Percentiles rank a stretch among this genome's conserved stretches.
Evolutionary conservation across 768 basidiomycete species (phyloP).

Genomic region (Leccinum rimulosum): DNA sequence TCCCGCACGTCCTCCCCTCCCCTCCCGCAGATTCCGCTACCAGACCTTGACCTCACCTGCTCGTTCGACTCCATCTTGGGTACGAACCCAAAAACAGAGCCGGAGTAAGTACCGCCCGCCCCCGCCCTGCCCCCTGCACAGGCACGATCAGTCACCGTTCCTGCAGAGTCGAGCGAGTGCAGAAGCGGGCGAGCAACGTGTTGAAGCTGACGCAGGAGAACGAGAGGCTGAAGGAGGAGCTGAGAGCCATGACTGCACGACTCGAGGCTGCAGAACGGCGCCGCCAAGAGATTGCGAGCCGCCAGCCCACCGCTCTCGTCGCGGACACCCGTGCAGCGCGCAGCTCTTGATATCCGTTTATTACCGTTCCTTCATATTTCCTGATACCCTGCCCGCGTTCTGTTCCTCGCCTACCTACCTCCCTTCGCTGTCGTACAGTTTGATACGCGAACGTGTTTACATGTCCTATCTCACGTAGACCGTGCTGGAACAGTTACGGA

Average conservation of each 20-base stretch:
- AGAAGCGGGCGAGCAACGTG: constrained; percentile 78
- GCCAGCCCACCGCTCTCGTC: constrained; percentile 28
- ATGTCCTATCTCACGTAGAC: constrained; percentile 5
- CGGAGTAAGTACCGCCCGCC: constrained; percentile 46
- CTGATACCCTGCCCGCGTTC: constrained; percentile 28
- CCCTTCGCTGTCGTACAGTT: constrained; percentile 1
- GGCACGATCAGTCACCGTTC: constrained; percentile 34
- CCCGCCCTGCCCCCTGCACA: constrained; percentile 17
- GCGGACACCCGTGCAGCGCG: constrained; percentile 15
- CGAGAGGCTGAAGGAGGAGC: constrained; percentile 71
- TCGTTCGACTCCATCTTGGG: constrained; percentile 44
- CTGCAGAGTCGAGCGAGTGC: constrained; percentile 36
- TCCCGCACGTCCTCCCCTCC: constrained; percentile 33
- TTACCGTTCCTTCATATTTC: constrained; percentile 24
- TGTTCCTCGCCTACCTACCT: constrained; percentile 15
- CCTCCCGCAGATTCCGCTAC: constrained; percentile 52
- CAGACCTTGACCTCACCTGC: constrained; percentile 44
- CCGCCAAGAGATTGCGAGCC: constrained; percentile 43
- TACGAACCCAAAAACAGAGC: constrained; percentile 17
- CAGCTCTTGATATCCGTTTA: constrained; percentile 28
- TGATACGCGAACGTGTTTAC: constrained; percentile 1
- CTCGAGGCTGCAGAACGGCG: constrained; percentile 72
- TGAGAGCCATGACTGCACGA: constrained; percentile 71
- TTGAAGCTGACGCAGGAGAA: constrained; percentile 76
- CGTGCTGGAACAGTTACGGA: neutral